Percentiles rank a stretch among this genome's conserved stretches.
phyloP scores from a whole-genome alignment of 2,329 filamentous ascomycete genomes.

The Colletotrichum somersetense region DNA sequence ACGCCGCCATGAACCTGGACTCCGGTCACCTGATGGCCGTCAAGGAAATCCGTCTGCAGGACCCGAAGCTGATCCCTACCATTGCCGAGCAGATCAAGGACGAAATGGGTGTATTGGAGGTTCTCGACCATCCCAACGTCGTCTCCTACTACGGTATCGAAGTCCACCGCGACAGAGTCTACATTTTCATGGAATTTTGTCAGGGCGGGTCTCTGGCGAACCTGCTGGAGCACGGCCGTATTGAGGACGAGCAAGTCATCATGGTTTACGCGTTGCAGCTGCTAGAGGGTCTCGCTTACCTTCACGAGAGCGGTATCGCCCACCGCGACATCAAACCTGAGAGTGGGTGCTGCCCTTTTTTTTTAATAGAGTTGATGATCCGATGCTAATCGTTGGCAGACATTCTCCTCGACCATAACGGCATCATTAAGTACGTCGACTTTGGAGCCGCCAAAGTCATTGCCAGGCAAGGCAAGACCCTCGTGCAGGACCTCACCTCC shows the following conservation, averaged over 20 bases:
- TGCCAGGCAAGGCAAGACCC: slow-evolving; percentile 89
- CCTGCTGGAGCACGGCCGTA: slow-evolving; percentile 92
- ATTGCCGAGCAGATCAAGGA: slow-evolving; percentile 95
- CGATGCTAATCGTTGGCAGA: slow-evolving; percentile 63
- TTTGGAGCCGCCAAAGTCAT: slow-evolving; percentile 98
- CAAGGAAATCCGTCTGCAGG: slow-evolving; percentile 97
- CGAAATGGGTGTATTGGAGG: slow-evolving; percentile 96
- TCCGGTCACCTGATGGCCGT: slow-evolving; percentile 97
- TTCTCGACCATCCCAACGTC: slow-evolving; percentile 96
- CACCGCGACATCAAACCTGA: slow-evolving; percentile 99
- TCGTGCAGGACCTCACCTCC: slow-evolving; percentile 74
- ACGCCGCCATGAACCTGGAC: slow-evolving; percentile 96
- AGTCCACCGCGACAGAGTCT: slow-evolving; percentile 98
- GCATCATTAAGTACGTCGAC: slow-evolving; percentile 99
- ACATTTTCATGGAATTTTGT: slow-evolving; percentile 99
- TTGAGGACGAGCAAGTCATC: slow-evolving; percentile 97
- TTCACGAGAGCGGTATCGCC: slow-evolving; percentile 91
- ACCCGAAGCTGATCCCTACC: slow-evolving; percentile 94
- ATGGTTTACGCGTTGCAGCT: slow-evolving; percentile 97
- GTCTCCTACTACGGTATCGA: slow-evolving; percentile 99
- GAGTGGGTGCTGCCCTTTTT: slow-evolving; percentile 69
- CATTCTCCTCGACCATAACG: slow-evolving; percentile 95
- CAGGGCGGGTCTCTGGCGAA: slow-evolving; percentile 92
- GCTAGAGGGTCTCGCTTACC: slow-evolving; percentile 91
- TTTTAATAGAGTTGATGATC: background rate